Conservation (phyloP, 1,284 basidiomycete genomes). For the Sporisorium graminicola region DNA sequence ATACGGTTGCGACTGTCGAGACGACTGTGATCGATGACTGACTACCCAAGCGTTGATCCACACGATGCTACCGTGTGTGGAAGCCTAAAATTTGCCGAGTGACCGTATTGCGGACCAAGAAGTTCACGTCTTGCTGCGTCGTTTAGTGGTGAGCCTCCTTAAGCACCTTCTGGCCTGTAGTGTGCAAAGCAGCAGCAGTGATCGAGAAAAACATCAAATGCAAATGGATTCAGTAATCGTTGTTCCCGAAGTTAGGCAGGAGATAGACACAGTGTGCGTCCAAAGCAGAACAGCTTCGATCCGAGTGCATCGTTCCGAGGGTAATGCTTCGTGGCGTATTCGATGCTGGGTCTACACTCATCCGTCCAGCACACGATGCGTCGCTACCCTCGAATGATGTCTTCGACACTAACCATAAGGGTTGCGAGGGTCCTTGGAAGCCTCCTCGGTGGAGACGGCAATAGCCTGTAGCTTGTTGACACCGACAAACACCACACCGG, state of each 20-base stretch:
- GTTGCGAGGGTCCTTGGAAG: constrained; percentile 68
- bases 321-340: not conserved
- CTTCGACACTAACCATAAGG: constrained; percentile 61
- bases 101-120: not conserved
- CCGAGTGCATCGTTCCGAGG: not conserved
- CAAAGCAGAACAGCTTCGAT: constrained; percentile 1
- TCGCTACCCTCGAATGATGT: not conserved
- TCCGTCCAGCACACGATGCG: not conserved
- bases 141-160: constrained; percentile 57
- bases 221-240: not conserved
- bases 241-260: not conserved
- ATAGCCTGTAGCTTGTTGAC: constrained; percentile 64
- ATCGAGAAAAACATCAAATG: not conserved
- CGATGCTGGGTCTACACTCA: not conserved
- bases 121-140: not conserved
- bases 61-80: too few relatives aligned
- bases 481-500: constrained; percentile 62
- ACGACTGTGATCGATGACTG: not conserved
- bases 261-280: not conserved
- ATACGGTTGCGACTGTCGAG: not conserved
- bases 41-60: not conserved
- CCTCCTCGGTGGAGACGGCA: constrained; percentile 61
- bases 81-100: too few relatives aligned
- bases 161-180: constrained; percentile 56
- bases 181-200: not conserved